Percentiles rank a stretch among this genome's conserved stretches.
phyloP scores from a whole-genome alignment of 768 basidiomycete genomes.

The Mycena polygramma region DNA sequence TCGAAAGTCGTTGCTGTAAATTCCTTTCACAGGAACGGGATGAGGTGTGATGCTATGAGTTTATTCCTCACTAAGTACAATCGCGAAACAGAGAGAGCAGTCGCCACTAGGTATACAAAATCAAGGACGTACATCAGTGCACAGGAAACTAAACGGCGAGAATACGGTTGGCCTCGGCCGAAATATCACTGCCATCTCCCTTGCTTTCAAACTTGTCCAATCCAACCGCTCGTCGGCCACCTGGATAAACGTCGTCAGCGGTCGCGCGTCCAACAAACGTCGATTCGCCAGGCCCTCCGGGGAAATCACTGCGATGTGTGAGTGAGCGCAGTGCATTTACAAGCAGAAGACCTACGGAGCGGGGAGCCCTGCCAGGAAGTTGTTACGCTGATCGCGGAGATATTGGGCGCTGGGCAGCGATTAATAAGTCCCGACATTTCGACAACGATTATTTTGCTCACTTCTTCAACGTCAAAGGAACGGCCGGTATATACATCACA shows the following conservation, averaged over 20 bases:
- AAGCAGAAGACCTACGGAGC: constrained; percentile 54
- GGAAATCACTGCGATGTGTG: constrained; percentile 57
- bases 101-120: too few relatives aligned
- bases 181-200: constrained; percentile 30
- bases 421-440: background rate
- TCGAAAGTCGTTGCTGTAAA: too few relatives aligned
- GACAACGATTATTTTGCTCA: constrained; percentile 39
- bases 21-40: too few relatives aligned
- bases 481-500: constrained; percentile 69
- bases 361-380: constrained; percentile 62
- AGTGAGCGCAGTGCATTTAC: background rate
- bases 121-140: too few relatives aligned
- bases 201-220: constrained; percentile 51
- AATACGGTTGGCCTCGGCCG: constrained; percentile 20
- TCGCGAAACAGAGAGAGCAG: too few relatives aligned
- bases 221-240: constrained; percentile 58
- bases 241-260: constrained; percentile 45
- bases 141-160: constrained; percentile 12
- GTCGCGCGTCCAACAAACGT: constrained; percentile 55
- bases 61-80: too few relatives aligned
- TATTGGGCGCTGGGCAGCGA: constrained; percentile 56
- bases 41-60: too few relatives aligned
- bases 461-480: constrained; percentile 65
- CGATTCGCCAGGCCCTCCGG: constrained; percentile 65
- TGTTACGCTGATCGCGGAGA: constrained; percentile 61